Evolutionary conservation across 352 stramenopile genomes (phyloP).

Genomic region (Globisporangium megalacanthum): DNA sequence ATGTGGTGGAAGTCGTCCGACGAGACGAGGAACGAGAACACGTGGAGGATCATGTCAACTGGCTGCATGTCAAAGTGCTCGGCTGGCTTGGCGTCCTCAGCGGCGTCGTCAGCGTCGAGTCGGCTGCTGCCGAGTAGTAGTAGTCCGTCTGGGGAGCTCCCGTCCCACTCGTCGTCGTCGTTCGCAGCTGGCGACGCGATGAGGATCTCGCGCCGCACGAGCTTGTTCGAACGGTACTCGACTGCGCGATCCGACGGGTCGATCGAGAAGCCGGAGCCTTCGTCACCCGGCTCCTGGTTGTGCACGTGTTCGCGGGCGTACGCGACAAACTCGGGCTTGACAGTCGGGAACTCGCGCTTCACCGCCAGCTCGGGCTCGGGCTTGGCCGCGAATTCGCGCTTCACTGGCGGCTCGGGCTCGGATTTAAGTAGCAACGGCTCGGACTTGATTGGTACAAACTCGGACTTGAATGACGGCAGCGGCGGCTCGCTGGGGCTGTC

Average conservation of each 20-base stretch:
- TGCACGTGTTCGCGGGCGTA: slow-evolving; percentile 77
- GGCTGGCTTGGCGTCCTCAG: slow-evolving; percentile 28
- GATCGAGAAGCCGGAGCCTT: slow-evolving; percentile 64
- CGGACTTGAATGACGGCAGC: no score
- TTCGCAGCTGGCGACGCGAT: slow-evolving; percentile 74
- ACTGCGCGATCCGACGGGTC: slow-evolving; percentile 79
- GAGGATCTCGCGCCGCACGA: slow-evolving; percentile 78
- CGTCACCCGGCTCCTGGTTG: slow-evolving; percentile 71
- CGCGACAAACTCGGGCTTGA: slow-evolving; percentile 43
- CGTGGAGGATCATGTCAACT: slow-evolving; percentile 84
- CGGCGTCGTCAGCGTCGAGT: slow-evolving; percentile 25
- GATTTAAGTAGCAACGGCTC: not conserved
- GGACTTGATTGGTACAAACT: no score
- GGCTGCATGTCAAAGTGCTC: slow-evolving; percentile 84
- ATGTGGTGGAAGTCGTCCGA: slow-evolving; percentile 66
- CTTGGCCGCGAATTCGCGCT: slow-evolving; percentile 10
- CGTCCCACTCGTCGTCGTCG: slow-evolving; percentile 77
- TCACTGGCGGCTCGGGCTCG: slow-evolving; percentile 15
- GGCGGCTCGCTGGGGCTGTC: not conserved
- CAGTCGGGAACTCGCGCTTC: not conserved
- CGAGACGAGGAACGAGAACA: slow-evolving; percentile 82
- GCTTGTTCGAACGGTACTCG: slow-evolving; percentile 78
- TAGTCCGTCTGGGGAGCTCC: slow-evolving; percentile 16
- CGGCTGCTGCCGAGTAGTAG: no score
- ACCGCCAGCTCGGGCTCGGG: slow-evolving; percentile 9